These are phyloP conservation scores for Geotrichum bryndzae DNA, from an alignment of 1,139 yeast genomes.

Conservation along the genomic window DNA sequence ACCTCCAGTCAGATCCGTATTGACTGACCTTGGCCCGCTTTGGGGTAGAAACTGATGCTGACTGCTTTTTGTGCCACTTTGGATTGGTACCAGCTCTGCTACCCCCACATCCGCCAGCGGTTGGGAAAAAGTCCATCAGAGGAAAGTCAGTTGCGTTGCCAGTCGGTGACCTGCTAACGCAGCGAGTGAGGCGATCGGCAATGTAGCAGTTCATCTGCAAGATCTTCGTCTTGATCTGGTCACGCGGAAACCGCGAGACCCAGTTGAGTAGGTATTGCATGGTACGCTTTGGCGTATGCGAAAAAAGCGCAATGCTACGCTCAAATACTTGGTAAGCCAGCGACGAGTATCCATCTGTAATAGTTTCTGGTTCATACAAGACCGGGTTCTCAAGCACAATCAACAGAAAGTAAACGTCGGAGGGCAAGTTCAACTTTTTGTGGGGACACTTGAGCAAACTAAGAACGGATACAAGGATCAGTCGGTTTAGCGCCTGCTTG, in stretches of 20 bases:
- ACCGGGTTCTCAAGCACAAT: slow-evolving; percentile 33
- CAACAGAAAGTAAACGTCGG: slow-evolving; percentile 28
- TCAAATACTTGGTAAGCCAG: slow-evolving; percentile 62
- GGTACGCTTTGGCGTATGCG: slow-evolving; percentile 43
- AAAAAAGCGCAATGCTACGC: slow-evolving; percentile 58
- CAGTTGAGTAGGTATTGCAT: slow-evolving; percentile 51
- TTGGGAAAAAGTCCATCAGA: background rate
- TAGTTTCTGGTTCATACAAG: slow-evolving; percentile 12
- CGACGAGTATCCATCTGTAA: slow-evolving; percentile 15
- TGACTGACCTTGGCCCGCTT: slow-evolving; percentile 47
- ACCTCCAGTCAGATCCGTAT: slow-evolving; percentile 79
- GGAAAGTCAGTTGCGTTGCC: background rate
- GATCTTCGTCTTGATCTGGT: slow-evolving; percentile 27
- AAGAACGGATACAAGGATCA: slow-evolving; percentile 24
- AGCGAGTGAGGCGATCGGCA: slow-evolving; percentile 33
- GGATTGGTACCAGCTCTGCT: background rate
- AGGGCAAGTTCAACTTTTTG: slow-evolving; percentile 22
- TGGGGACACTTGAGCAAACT: slow-evolving; percentile 28
- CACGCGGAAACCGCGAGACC: slow-evolving; percentile 43
- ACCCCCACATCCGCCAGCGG: background rate
- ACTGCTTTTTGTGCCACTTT: background rate
- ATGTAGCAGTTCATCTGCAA: slow-evolving; percentile 37
- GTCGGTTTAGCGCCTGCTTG: background rate
- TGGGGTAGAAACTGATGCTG: background rate
- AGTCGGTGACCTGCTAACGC: slow-evolving; percentile 11